Conservation (phyloP, 768 basidiomycete genomes). For the Symmetrospora coprosmae region DNA sequence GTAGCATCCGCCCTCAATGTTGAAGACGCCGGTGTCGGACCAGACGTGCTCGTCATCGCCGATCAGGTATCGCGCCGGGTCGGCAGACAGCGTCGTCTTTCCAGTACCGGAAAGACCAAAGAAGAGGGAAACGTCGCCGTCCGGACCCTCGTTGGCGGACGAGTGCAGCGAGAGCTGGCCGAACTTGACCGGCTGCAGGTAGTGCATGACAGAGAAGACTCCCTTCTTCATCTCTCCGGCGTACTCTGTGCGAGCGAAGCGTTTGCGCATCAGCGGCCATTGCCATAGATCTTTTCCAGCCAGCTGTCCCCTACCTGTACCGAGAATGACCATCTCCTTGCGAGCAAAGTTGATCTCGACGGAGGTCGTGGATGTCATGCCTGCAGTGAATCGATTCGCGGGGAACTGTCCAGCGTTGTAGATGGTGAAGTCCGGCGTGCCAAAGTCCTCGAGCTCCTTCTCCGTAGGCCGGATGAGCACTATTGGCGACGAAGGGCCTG, state of each 20-base stretch:
- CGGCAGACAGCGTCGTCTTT: slow-evolving; percentile 95
- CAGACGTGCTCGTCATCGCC: slow-evolving; percentile 99
- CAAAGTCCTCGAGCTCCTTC: slow-evolving; percentile 82
- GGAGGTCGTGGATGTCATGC: slow-evolving; percentile 97
- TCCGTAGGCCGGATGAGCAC: slow-evolving; percentile 98
- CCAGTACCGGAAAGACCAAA: slow-evolving; percentile 97
- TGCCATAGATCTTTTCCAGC: no score
- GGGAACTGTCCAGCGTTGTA: slow-evolving; percentile 99
- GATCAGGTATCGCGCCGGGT: slow-evolving; percentile 81
- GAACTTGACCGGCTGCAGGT: slow-evolving; percentile 95
- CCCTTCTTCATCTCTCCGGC: slow-evolving; percentile 91
- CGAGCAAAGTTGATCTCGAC: slow-evolving; percentile 99
- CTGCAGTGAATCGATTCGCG: slow-evolving; percentile 98
- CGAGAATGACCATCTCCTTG: slow-evolving; percentile 99
- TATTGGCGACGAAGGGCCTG: slow-evolving; percentile 23
- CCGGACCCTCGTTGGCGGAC: slow-evolving; percentile 85
- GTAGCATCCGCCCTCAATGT: slow-evolving; percentile 98
- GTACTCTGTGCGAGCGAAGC: no score
- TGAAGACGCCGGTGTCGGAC: slow-evolving; percentile 97
- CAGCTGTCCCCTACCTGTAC: slow-evolving; percentile 34
- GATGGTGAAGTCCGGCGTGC: slow-evolving; percentile 95
- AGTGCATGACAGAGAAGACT: slow-evolving; percentile 99
- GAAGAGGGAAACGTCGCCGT: slow-evolving; percentile 90
- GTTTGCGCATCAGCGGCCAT: no score
- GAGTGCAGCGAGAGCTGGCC: slow-evolving; percentile 95